phyloP scores from a whole-genome alignment of 192 early-diverging fungal species.

The Allomyces arbusculus region DNA sequence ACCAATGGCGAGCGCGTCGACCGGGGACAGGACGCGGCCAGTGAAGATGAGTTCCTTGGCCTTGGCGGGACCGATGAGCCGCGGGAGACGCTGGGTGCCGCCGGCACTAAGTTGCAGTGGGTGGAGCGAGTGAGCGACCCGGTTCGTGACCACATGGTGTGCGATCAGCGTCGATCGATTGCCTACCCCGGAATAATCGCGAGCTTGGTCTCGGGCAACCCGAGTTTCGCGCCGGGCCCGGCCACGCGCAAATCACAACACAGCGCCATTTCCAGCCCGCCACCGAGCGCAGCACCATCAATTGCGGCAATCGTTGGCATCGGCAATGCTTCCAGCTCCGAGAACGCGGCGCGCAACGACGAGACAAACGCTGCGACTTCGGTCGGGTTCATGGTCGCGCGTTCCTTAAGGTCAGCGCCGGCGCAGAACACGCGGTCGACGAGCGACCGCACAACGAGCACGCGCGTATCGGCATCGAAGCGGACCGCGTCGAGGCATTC shows the following conservation, averaged over 20 bases:
- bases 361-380: constrained; percentile 73
- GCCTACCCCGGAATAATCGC: constrained; percentile 84
- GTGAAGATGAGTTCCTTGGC: constrained; percentile 93
- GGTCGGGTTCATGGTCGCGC: constrained; percentile 46
- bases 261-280: constrained; percentile 77
- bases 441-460: constrained; percentile 55
- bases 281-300: constrained; percentile 83
- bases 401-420: constrained; percentile 90
- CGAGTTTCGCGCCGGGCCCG: constrained; percentile 56
- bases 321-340: constrained; percentile 66
- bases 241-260: constrained; percentile 75
- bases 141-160: neutral
- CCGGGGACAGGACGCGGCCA: constrained; percentile 38
- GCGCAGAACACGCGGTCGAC: constrained; percentile 79
- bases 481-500: constrained; percentile 35
- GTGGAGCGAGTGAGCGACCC: neutral
- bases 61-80: constrained; percentile 61
- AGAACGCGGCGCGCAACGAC: constrained; percentile 49
- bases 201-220: constrained; percentile 75
- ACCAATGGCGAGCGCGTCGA: constrained; percentile 42
- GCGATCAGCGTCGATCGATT: neutral
- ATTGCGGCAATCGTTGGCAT: constrained; percentile 85
- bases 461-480: constrained; percentile 41
- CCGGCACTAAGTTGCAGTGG: constrained; percentile 48
- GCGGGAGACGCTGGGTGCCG: constrained; percentile 76